Evolutionary conservation across 352 stramenopile genomes (phyloP).

Genomic region (Globisporangium middletonii): DNA sequence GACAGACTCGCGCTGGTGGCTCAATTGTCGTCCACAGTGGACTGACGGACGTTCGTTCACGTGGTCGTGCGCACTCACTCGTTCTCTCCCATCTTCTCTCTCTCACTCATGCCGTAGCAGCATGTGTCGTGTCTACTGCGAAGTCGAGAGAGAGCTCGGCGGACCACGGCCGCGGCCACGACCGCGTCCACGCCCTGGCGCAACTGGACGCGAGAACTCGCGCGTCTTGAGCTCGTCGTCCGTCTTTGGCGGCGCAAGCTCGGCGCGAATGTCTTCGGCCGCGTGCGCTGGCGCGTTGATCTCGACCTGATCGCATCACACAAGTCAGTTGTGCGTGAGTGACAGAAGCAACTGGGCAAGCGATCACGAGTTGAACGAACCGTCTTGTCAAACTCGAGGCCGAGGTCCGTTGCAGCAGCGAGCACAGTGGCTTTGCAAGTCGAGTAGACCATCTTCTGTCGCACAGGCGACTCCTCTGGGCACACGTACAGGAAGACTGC

Average conservation of each 20-base stretch:
- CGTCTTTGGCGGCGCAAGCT: conserved; percentile 40
- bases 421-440: conserved; percentile 85
- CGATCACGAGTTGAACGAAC: conserved; percentile 12
- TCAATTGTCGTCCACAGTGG: too few relatives aligned
- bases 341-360: neutral
- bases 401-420: conserved; percentile 48
- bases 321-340: neutral
- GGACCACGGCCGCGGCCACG: conserved; percentile 48
- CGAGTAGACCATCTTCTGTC: conserved; percentile 90
- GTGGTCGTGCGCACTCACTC: too few relatives aligned
- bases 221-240: conserved; percentile 62
- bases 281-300: conserved; percentile 56
- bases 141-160: neutral
- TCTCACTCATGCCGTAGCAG: neutral
- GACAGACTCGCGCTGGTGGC: too few relatives aligned
- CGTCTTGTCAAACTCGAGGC: conserved; percentile 69
- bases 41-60: too few relatives aligned
- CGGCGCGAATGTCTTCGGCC: conserved; percentile 59
- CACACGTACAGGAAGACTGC: conserved; percentile 89
- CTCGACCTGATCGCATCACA: conserved; percentile 41
- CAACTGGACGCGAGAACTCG: conserved; percentile 69
- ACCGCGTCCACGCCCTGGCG: conserved; percentile 52
- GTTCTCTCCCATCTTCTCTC: neutral
- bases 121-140: neutral
- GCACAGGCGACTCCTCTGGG: conserved; percentile 78